Conservation (phyloP, 2,329 filamentous ascomycete genomes). For the Penicillium sp. region DNA sequence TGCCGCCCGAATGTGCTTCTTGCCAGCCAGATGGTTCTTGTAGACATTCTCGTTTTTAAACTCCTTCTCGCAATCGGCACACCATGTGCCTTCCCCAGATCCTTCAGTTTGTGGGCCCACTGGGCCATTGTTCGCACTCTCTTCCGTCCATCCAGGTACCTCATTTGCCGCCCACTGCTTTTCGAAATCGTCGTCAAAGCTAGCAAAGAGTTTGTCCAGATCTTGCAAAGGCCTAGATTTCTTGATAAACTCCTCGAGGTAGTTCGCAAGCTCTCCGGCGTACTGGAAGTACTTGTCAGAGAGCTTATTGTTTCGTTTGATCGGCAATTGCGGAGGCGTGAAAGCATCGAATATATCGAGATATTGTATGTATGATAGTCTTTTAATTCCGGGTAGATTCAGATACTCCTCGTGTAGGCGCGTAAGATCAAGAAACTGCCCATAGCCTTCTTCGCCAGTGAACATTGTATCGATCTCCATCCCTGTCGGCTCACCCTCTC, state of each 20-base stretch:
- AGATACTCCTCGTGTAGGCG: slow-evolving; percentile 84
- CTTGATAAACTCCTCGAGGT: slow-evolving; percentile 87
- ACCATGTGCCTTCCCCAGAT: slow-evolving; percentile 77
- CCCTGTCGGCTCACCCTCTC: slow-evolving; percentile 66
- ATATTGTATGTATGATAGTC: slow-evolving; percentile 89
- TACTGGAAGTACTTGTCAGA: slow-evolving; percentile 94
- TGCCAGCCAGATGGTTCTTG: slow-evolving; percentile 83
- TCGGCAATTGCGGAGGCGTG: slow-evolving; percentile 70
- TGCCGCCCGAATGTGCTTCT: slow-evolving; percentile 89
- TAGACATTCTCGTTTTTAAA: slow-evolving; percentile 97
- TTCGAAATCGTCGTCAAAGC: slow-evolving; percentile 84
- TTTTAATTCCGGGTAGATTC: slow-evolving; percentile 85
- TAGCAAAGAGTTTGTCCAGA: slow-evolving; percentile 74
- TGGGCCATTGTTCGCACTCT: slow-evolving; percentile 49
- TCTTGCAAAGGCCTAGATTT: slow-evolving; percentile 86
- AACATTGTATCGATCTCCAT: slow-evolving; percentile 88
- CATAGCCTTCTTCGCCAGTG: slow-evolving; percentile 92
- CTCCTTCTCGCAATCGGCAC: slow-evolving; percentile 87
- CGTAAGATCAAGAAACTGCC: slow-evolving; percentile 89
- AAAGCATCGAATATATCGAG: slow-evolving; percentile 91
- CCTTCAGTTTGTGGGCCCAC: slow-evolving; percentile 57
- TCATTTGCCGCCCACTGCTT: slow-evolving; percentile 80
- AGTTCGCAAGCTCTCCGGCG: slow-evolving; percentile 76
- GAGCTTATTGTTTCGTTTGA: slow-evolving; percentile 82
- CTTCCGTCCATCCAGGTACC: slow-evolving; percentile 76